A percentile compares a stretch with the other conserved stretches of the same genome.
phyloP scores from a whole-genome alignment of 1,284 basidiomycete species.

The Ganoderma leucocontextum region DNA sequence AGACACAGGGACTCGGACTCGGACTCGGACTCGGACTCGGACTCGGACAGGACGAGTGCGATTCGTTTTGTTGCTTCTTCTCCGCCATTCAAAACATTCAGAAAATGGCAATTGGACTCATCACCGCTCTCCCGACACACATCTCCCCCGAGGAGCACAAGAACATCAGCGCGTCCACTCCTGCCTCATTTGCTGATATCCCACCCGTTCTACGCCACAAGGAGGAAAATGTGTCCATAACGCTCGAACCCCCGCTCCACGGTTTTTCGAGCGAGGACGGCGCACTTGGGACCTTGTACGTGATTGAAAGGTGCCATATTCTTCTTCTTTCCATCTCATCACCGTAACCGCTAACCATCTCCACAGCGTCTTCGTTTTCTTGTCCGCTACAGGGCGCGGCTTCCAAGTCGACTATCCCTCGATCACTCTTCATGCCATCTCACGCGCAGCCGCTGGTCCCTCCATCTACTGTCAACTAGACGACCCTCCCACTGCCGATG shows the following conservation, averaged over 20 bases:
- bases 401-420: slow-evolving; percentile 85
- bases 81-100: neutral
- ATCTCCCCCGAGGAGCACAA: slow-evolving; percentile 77
- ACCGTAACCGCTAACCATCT: neutral
- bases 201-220: slow-evolving; percentile 80
- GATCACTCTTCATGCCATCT: slow-evolving; percentile 90
- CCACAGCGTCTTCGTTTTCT: slow-evolving; percentile 78
- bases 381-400: slow-evolving; percentile 71
- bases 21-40: no score
- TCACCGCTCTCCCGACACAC: slow-evolving; percentile 61
- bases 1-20: no score
- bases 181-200: slow-evolving; percentile 82
- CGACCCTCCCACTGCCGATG: slow-evolving; percentile 53
- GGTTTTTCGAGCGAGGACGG: slow-evolving; percentile 59
- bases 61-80: neutral
- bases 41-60: no score
- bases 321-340: slow-evolving; percentile 7
- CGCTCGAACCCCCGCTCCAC: slow-evolving; percentile 72
- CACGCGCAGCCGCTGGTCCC: slow-evolving; percentile 67
- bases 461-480: slow-evolving; percentile 93
- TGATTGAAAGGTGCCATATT: slow-evolving; percentile 84
- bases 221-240: slow-evolving; percentile 72
- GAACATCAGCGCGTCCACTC: slow-evolving; percentile 75
- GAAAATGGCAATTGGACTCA: slow-evolving; percentile 45
- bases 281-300: slow-evolving; percentile 72